These are phyloP conservation scores for Starmerella sp. DNA, from an alignment of 805 yeast genomes.

Conservation along the genomic window DNA sequence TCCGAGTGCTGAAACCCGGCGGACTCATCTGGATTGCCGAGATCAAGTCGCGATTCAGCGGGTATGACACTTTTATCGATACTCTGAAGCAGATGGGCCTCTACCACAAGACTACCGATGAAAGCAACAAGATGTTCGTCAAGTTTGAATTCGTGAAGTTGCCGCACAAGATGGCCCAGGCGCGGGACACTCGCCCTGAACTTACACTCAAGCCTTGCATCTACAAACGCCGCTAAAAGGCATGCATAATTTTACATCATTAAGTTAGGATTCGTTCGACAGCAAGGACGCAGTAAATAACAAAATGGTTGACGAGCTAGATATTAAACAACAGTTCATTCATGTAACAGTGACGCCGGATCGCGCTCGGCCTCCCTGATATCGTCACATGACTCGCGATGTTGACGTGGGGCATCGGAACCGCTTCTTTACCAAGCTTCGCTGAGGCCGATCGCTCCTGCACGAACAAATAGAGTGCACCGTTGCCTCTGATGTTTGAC, in stretches of 20 bases:
- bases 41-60: slow-evolving; percentile 72
- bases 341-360: too few species aligned
- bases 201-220: slow-evolving; percentile 82
- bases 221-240: slow-evolving; percentile 41
- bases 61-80: slow-evolving; percentile 53
- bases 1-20: slow-evolving; percentile 72
- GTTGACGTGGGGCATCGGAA: not conserved
- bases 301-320: too few species aligned
- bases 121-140: slow-evolving; percentile 83
- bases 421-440: not conserved
- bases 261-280: not conserved
- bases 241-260: not conserved
- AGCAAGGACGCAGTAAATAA: too few species aligned
- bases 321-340: too few species aligned
- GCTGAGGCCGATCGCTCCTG: too few species aligned
- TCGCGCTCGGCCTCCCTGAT: too few species aligned
- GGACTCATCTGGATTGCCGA: slow-evolving; percentile 98
- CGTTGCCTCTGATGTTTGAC: slow-evolving; percentile 21
- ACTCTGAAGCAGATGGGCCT: slow-evolving; percentile 68
- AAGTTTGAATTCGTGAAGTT: slow-evolving; percentile 82
- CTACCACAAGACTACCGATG: slow-evolving; percentile 79
- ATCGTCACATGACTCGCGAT: not conserved
- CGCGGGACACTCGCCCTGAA: slow-evolving; percentile 51
- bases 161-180: slow-evolving; percentile 38
- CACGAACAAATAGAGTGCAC: too few species aligned